These are phyloP conservation scores for Paramecium octaurelia DNA, from an alignment of 73 alveolate genomes.

Conservation along the genomic window DNA sequence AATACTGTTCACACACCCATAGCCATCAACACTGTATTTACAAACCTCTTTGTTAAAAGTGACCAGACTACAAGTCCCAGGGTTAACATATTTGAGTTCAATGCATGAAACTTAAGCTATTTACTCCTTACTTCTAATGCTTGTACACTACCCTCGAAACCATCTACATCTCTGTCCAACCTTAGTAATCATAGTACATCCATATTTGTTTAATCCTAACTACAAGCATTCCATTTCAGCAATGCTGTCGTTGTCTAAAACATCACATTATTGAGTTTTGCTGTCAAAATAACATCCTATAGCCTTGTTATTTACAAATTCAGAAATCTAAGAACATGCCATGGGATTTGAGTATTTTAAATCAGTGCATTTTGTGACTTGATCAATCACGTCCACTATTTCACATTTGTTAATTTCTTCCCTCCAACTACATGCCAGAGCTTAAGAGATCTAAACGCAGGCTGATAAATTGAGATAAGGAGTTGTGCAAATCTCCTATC, in stretches of 20 bases:
- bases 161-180: not conserved
- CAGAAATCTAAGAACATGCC: not conserved
- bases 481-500: not conserved
- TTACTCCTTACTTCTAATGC: not conserved
- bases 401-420: not conserved
- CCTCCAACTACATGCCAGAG: not conserved
- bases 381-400: not conserved
- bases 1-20: not conserved
- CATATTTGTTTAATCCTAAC: not conserved
- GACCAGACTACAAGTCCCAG: not conserved
- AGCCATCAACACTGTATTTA: not conserved
- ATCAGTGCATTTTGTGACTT: not conserved
- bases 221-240: not conserved
- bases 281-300: constrained; percentile 5
- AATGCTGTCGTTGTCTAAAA: not conserved
- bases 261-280: not conserved
- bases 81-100: not conserved
- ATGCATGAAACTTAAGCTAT: not conserved
- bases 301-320: not conserved
- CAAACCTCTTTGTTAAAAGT: not conserved
- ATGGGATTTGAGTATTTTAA: not conserved
- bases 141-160: not conserved
- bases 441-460: not conserved
- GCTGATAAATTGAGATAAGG: not conserved
- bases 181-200: not conserved